Base-by-base conservation (phyloP, 2,329 filamentous ascomycete genomes). In the Colletotrichum liaoningense region DNA sequence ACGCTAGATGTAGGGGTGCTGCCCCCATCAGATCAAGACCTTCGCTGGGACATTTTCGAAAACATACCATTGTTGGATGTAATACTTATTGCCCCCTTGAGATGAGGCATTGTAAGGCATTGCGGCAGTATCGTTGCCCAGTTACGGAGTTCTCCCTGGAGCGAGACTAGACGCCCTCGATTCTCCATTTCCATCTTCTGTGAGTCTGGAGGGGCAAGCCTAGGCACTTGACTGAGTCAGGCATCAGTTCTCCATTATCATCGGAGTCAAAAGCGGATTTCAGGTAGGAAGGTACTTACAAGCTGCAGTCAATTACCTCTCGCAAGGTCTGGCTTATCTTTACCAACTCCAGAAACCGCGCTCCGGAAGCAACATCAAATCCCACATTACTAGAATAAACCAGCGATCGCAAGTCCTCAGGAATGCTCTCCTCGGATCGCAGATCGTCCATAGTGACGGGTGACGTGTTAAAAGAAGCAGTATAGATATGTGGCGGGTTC, bases 401-500 rank as follows among this genome's bases (percentile, higher is more conserved):
- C 26, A 85, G 75, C 42, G 82, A 71, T 26, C 74, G 77, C 63
- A 83, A 78, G 12, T 81, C 82, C 46, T 75, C 78, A 24, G 77
- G 79, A 2, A 86, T 81, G 63, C 85, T 81, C 74, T 87, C 86
- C 38, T 86, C 85, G 22, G 79, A 82, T 8, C 80, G 76, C 9
- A 87, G 65, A 73, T 87, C 85, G 2, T 86, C 84, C 76, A 86
- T 80, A 6, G 79, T 78, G 7, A 83, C 79, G 2, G 79, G 76
- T 0, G 79, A 70, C 0, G 86, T 87, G 59, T 81, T 83, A 66
- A 84, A 87, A 0, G 85, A 84, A 3, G 78, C 79, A 3, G 75
- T 74, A 60, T 80, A 80, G 30, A 87, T 83, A 73, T 86, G 85
- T 2, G 85, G 84, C 4, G 86, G 84, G 60, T 86, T 86, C 0